Evolutionary conservation across 768 basidiomycete genomes (phyloP).

Genomic region (Termitomyces sp.): DNA sequence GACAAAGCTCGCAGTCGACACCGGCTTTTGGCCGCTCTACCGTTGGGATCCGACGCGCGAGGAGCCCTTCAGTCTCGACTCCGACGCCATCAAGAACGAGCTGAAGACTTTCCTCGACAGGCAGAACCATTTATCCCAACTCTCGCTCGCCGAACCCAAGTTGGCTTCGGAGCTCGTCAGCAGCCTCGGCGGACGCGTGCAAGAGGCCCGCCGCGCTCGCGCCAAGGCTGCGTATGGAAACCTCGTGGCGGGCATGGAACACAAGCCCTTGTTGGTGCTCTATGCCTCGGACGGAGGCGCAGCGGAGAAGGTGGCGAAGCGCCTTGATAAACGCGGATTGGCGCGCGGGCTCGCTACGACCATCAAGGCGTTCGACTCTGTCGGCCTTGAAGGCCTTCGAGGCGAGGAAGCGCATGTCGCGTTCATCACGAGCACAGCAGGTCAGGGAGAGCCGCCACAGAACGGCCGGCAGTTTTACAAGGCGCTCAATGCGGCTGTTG

Average conservation of each 20-base stretch:
- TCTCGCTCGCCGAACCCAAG: slow-evolving; percentile 75
- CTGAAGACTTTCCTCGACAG: slow-evolving; percentile 91
- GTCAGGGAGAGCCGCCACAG: slow-evolving; percentile 97
- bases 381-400: slow-evolving; percentile 67
- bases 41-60: slow-evolving; percentile 90
- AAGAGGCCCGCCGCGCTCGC: slow-evolving; percentile 75
- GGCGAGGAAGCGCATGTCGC: slow-evolving; percentile 68
- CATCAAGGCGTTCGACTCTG: slow-evolving; percentile 75
- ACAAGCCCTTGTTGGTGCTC: slow-evolving; percentile 83
- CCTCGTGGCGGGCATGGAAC: slow-evolving; percentile 78
- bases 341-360: slow-evolving; percentile 77
- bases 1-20: slow-evolving; percentile 94
- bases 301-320: slow-evolving; percentile 95
- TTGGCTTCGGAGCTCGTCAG: slow-evolving; percentile 79
- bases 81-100: slow-evolving; percentile 90
- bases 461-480: slow-evolving; percentile 92
- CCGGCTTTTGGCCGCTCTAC: slow-evolving; percentile 98
- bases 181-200: slow-evolving; percentile 78
- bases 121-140: slow-evolving; percentile 94
- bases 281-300: slow-evolving; percentile 94
- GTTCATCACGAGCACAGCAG: slow-evolving; percentile 89
- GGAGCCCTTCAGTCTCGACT: slow-evolving; percentile 91
- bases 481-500: slow-evolving; percentile 62
- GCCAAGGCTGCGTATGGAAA: slow-evolving; percentile 83
- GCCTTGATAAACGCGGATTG: slow-evolving; percentile 76